phyloP scores from a whole-genome alignment of 2,329 filamentous ascomycete genomes.

The Penicillium sp. region DNA sequence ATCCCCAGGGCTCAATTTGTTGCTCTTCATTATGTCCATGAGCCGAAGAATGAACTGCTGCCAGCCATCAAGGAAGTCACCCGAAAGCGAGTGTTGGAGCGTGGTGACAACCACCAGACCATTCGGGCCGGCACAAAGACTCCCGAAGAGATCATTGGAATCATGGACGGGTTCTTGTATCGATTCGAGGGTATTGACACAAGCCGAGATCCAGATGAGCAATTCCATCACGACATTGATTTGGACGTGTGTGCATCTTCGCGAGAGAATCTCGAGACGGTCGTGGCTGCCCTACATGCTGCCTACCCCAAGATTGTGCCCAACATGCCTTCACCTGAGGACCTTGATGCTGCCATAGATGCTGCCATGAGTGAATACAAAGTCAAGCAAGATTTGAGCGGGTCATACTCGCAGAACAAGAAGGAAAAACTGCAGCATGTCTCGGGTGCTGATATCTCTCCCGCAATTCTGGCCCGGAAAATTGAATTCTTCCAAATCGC shows the following conservation, averaged over 20 bases:
- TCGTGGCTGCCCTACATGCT: conserved; percentile 70
- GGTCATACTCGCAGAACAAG: conserved; percentile 41
- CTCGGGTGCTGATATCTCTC: conserved; percentile 24
- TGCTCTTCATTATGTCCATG: conserved; percentile 84
- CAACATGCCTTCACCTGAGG: conserved; percentile 66
- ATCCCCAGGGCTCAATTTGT: conserved; percentile 70
- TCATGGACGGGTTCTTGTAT: conserved; percentile 91
- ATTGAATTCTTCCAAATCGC: conserved; percentile 67
- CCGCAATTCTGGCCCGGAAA: conserved; percentile 48
- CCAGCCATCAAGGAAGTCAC: conserved; percentile 73
- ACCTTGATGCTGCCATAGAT: conserved; percentile 77
- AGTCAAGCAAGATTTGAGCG: conserved; percentile 72
- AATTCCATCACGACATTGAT: conserved; percentile 82
- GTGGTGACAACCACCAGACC: conserved; percentile 96
- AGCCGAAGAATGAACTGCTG: conserved; percentile 60
- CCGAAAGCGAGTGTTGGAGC: conserved; percentile 72
- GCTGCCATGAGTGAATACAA: conserved; percentile 73
- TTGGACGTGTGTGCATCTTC: conserved; percentile 77
- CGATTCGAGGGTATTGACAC: conserved; percentile 78
- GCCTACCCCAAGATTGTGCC: conserved; percentile 71
- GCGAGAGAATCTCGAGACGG: conserved; percentile 78
- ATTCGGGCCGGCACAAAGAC: conserved; percentile 81
- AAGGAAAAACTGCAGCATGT: conserved; percentile 20
- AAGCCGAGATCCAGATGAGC: conserved; percentile 68
- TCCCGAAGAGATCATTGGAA: conserved; percentile 71